phyloP scores from a whole-genome alignment of 2,329 filamentous ascomycete species.

The Penicillium janthinellum region DNA sequence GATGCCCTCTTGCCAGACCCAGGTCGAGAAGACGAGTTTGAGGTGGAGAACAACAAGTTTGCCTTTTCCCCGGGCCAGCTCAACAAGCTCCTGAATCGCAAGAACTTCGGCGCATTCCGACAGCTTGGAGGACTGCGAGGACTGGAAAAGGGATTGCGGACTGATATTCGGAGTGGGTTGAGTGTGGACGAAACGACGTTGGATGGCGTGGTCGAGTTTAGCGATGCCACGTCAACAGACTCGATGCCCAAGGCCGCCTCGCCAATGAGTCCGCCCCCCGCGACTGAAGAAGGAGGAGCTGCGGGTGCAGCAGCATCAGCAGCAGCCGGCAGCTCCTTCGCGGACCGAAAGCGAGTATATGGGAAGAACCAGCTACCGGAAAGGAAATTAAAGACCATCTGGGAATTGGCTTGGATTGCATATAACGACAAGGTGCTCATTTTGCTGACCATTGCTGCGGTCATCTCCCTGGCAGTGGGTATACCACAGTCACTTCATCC shows the following conservation, averaged over 20 bases:
- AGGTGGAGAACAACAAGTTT: constrained; percentile 68
- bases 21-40: constrained; percentile 70
- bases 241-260: constrained; percentile 34
- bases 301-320: constrained; percentile 13
- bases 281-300: constrained; percentile 14
- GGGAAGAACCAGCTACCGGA: constrained; percentile 69
- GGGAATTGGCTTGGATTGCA: constrained; percentile 74
- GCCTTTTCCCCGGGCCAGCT: constrained; percentile 73
- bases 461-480: constrained; percentile 73
- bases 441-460: constrained; percentile 68
- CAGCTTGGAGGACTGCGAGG: constrained; percentile 73
- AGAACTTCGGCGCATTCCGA: constrained; percentile 73
- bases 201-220: constrained; percentile 67
- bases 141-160: constrained; percentile 71
- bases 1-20: constrained; percentile 70
- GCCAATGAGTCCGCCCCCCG: constrained; percentile 15
- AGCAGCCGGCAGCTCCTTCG: constrained; percentile 47
- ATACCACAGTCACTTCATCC: constrained; percentile 69
- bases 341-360: constrained; percentile 70
- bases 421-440: constrained; percentile 82
- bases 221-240: constrained; percentile 52
- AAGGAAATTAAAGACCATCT: constrained; percentile 68
- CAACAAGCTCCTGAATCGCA: constrained; percentile 77
- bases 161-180: constrained; percentile 65
- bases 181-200: constrained; percentile 68